Evolutionary conservation across 495 filamentous ascomycete genomes (phyloP), one percentile per base, ranked within the genome.

Genomic region (Copromyces sp.): DNA sequence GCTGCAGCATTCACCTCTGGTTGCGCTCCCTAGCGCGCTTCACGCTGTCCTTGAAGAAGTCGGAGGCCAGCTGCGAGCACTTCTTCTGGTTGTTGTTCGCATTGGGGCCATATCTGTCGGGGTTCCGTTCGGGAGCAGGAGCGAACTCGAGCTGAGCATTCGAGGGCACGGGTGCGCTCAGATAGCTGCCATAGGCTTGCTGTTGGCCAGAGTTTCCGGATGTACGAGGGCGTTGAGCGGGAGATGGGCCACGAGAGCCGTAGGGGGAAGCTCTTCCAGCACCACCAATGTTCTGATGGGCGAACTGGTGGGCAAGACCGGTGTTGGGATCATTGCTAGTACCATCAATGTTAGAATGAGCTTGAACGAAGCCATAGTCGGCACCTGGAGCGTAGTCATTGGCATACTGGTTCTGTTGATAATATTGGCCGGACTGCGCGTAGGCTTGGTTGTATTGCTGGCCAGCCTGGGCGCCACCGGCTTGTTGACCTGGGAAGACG

Each of bases 1-100:
- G 24, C 29, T 20, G 17, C n/a, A 59, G 1, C 38, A 82, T 87
- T 78, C 81, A 95, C 94, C 94, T 90, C 82, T 93, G 87, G 81
- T 98, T 98, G 71, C 94, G 90, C 81, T 97, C 94, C 69, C 93
- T 88, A 65, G 94, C 94, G 71, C 93, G 89, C 83, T 94, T 92
- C 37, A 98, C 95, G 79, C 94, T 97, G 81, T 98, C 93, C 83
- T 94, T 92, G 88, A 98, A 98, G 85, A 98, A 98, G 72, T 92
- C 90, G 70, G 89, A 91, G 68, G 94, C 93, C 75, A 94, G 78
- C 80, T 91, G 90, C 35, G 89, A 89, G 76, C 90, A 90, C 81
- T 91, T 93, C 83, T 90, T 92, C 76, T 92, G 86, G 80, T 94
- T 93, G 77, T 90, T 89, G 73, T 87, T 85, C 37, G 82, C 79